Evolutionary conservation across 2,329 filamentous ascomycete genomes (phyloP), one percentile per base, ranked within the genome.

Genomic region (Alternaria atra): DNA sequence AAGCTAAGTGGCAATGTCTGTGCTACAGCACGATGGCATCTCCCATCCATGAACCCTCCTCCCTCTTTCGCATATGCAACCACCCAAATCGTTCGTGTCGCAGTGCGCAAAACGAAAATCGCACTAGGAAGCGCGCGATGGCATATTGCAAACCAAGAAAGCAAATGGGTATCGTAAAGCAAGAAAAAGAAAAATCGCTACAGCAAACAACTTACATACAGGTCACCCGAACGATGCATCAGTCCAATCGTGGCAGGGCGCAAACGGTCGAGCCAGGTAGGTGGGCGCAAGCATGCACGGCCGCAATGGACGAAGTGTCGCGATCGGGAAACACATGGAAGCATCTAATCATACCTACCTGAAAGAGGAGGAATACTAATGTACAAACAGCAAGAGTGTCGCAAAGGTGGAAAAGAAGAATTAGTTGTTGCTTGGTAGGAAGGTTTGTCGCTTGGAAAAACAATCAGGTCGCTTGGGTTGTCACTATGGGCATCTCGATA

Each of bases 401-500:
- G 62, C 63, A 54, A 44, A 48, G 58, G 61, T 51, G 51, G 29
- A 43, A 43, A 60, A 58, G 46, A 50, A 44, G 15, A 37, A 39
- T 48, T 13, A 43, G 27, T 32, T 34, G 32, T 44, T 29, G 34
- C 42, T 55, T 43, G 40, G 55, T 35, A 25, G 27, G n/a, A 17
- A 39, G 42, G 13, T 30, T 12, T 57, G 54, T 57, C 30, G 60
- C 60, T 52, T 65, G 63, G 63, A 59, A 39, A 42, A 44, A 37
- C 30, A 40, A 17, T 50, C 20, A 32, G n/a, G 43, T 63, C 50
- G 60, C 54, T 63, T 43, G 57, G 61, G 44, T 63, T 61, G 68
- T 69, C 56, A 68, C 70, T 64, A 64, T 70, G 65, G 70, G 64
- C 66, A 67, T 63, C 60, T 66, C 35, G 50, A 29, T 50, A 60